These are phyloP conservation scores for Exophiala viscosa DNA, from an alignment of 2,329 filamentous ascomycete species.

Conservation along the genomic window DNA sequence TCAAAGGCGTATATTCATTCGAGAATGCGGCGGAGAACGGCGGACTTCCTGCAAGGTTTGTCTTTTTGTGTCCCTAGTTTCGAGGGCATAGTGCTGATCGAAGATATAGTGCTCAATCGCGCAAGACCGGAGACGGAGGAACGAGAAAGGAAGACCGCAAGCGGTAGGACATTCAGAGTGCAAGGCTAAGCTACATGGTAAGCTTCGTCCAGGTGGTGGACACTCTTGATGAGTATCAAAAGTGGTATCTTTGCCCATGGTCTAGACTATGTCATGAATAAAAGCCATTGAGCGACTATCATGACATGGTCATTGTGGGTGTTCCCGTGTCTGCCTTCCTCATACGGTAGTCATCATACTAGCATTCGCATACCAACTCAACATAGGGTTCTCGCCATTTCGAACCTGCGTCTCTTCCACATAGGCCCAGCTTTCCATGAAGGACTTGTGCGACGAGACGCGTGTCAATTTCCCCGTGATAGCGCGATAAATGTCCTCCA, in stretches of 20 bases:
- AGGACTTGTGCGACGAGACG: slow-evolving; percentile 82
- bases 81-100: slow-evolving; percentile 26
- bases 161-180: slow-evolving; percentile 82
- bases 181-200: slow-evolving; percentile 35
- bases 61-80: slow-evolving; percentile 4
- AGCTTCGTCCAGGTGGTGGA: too few species aligned
- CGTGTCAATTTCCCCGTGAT: slow-evolving; percentile 88
- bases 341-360: slow-evolving; percentile 85
- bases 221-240: too few species aligned
- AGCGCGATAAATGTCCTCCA: slow-evolving; percentile 87
- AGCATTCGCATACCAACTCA: slow-evolving; percentile 94
- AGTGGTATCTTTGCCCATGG: too few species aligned
- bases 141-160: slow-evolving; percentile 96
- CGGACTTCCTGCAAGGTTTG: slow-evolving; percentile 94
- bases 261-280: too few species aligned
- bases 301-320: too few species aligned
- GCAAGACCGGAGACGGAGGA: slow-evolving; percentile 94
- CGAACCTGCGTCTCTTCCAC: slow-evolving; percentile 83
- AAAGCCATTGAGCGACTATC: too few species aligned
- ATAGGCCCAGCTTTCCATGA: slow-evolving; percentile 84
- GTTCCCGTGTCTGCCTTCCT: slow-evolving; percentile 7
- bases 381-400: slow-evolving; percentile 87
- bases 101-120: slow-evolving; percentile 74
- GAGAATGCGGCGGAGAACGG: slow-evolving; percentile 93
- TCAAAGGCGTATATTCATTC: slow-evolving; percentile 99